Conservation (phyloP, 148 eudicot genomes). For the Vaccinium macrocarpon region DNA sequence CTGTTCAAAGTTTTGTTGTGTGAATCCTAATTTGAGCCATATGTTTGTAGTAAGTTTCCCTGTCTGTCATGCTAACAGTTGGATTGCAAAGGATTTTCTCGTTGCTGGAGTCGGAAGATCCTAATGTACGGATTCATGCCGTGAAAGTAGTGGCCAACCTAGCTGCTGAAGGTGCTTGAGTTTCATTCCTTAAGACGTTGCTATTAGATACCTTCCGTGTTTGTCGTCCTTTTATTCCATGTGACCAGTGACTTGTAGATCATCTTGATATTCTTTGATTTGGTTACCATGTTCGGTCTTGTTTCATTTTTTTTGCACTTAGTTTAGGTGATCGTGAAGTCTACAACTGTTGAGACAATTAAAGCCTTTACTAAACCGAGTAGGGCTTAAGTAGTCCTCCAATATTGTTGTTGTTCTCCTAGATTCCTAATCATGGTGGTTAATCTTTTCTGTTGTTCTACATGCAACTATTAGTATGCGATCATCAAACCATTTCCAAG, state of each 20-base stretch:
- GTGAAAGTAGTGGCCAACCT: constrained; percentile 85
- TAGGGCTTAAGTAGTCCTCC: not conserved
- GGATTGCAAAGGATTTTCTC: constrained; percentile 87
- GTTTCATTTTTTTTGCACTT: constrained; percentile 8
- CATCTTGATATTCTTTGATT: not conserved
- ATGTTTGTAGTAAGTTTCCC: constrained; percentile 26
- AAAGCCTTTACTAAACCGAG: not conserved
- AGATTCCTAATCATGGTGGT: not conserved
- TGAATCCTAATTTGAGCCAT: constrained; percentile 1
- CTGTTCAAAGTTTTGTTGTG: not conserved
- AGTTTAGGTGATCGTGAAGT: constrained; percentile 8
- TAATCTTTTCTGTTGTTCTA: not conserved
- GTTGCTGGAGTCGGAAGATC: constrained; percentile 80
- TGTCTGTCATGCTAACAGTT: constrained; percentile 34
- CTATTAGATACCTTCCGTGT: not conserved
- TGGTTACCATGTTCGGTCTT: constrained; percentile 10
- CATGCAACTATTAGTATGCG: not conserved
- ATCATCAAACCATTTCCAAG: not conserved
- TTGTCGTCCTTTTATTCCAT: not conserved
- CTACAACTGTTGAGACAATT: not conserved
- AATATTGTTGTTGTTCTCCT: not conserved
- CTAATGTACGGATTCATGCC: constrained; percentile 82
- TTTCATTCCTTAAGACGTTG: constrained; percentile 12
- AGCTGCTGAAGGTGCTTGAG: constrained; percentile 82
- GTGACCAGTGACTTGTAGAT: not conserved